Evolutionary conservation across 768 basidiomycete species (phyloP), one percentile per base, ranked within the genome.

Genomic region (Amanita molliuscula): DNA sequence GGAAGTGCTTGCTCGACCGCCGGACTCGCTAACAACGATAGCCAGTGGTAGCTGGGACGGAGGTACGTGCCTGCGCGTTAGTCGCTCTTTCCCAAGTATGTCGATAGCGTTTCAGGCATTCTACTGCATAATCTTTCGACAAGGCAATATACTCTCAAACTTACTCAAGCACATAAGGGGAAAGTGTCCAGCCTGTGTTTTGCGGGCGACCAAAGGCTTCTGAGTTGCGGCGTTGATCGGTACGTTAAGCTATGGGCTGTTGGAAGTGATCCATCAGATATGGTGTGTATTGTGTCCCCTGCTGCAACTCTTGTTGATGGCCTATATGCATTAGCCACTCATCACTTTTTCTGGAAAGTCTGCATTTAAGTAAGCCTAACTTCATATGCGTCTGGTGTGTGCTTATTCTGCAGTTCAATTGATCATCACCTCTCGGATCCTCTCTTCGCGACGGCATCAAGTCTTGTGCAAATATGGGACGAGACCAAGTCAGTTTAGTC

Each of bases 31-130:
- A 20, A 81, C 80, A 15, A 74, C 81, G 23, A 75, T 97, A 16
- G 94, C 89, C 0, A 95, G 91, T 59, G 94, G 89, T 18, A 88
- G 89, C 56, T 97, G 94, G 77, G 93, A 98, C 63, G 96, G 96
- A 70, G 88, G 89, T 91, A 55, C 62, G 82, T 76, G 54, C 56
- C 51, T 55, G 52, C 25, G 38, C 18, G 16, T 18, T 5, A 47
- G 9, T 47, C 28, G 7, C 13, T 4, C 5, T 21, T 34, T 16
- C 29, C 28, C 40, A 23, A 33, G 37, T 44, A 25, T 20, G 21
- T n/a, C 26, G 31, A 44, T 23, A 6, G 31, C 4, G 9, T 23
- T 42, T 15, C 51, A 94, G 93, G 88, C 38, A 74, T 99, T 31
- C 81, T 96, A 48, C 66, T 97, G 13, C 93, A 98, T 62, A 82